A percentile compares a stretch with the other conserved stretches of the same genome.
Evolutionary conservation across 805 yeast species (phyloP).

Genomic region (Suhomyces sp.): DNA sequence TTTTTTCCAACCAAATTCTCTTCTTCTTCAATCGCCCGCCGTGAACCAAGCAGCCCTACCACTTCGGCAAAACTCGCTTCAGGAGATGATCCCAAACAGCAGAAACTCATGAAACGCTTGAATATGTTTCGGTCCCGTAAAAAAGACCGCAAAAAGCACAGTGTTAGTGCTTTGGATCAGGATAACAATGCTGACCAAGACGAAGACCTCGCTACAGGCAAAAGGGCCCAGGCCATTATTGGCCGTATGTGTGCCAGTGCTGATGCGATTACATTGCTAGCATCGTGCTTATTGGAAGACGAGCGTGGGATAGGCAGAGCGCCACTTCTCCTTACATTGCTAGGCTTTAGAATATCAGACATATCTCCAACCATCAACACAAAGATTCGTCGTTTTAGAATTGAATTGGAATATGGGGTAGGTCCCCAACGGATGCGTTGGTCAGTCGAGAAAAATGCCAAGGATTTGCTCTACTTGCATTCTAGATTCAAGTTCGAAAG

Average conservation of each 20-base stretch:
- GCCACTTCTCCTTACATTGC: slow-evolving; percentile 71
- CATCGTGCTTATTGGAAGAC: slow-evolving; percentile 72
- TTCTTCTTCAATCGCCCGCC: slow-evolving; percentile 4
- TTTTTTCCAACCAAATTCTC: slow-evolving; percentile 9
- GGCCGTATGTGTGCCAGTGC: slow-evolving; percentile 57
- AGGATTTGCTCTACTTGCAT: slow-evolving; percentile 71
- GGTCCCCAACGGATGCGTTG: slow-evolving; percentile 77
- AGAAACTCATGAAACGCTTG: slow-evolving; percentile 19
- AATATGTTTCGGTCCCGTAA: slow-evolving; percentile 24
- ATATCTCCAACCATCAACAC: slow-evolving; percentile 38
- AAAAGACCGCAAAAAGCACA: slow-evolving; percentile 18
- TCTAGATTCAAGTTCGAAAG: slow-evolving; percentile 56
- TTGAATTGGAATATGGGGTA: slow-evolving; percentile 89
- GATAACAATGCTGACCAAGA: slow-evolving; percentile 19
- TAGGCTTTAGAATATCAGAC: slow-evolving; percentile 63
- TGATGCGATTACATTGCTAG: slow-evolving; percentile 72
- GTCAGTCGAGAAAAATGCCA: slow-evolving; percentile 69
- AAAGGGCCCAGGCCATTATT: slow-evolving; percentile 34
- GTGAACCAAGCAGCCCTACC: background rate
- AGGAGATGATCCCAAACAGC: slow-evolving; percentile 16
- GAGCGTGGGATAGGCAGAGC: slow-evolving; percentile 76
- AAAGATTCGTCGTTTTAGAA: slow-evolving; percentile 47
- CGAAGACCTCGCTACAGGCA: slow-evolving; percentile 29
- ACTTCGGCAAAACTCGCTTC: background rate
- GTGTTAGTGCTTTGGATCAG: slow-evolving; percentile 13